These are phyloP conservation scores for Ceratobasidium sp. DNA, from an alignment of 1,284 basidiomycete genomes.

Conservation along the genomic window DNA sequence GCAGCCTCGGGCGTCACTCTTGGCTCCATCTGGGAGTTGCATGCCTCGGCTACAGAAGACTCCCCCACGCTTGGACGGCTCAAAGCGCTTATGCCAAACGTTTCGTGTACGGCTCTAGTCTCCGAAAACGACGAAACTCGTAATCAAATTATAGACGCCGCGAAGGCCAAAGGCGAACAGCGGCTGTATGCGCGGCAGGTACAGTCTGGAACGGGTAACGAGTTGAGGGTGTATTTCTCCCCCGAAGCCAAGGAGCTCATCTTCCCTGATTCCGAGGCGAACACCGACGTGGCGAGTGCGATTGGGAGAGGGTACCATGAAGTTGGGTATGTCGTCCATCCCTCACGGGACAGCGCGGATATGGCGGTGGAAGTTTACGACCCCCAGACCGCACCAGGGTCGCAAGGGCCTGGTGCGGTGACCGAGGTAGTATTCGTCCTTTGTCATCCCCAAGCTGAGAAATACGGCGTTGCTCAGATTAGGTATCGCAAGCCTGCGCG, in stretches of 20 bases:
- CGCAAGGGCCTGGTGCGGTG: not conserved
- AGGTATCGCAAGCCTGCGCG: conserved; percentile 19
- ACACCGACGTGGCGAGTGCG: not conserved
- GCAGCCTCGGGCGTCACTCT: conserved; percentile 71
- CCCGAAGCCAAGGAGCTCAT: conserved; percentile 27
- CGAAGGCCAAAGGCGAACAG: too few species aligned
- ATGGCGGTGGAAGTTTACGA: conserved; percentile 11
- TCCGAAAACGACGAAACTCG: not conserved
- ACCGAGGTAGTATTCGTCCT: conserved; percentile 17
- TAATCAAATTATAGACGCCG: not conserved
- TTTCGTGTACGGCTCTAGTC: not conserved
- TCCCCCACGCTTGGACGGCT: not conserved
- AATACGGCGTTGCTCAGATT: conserved; percentile 13
- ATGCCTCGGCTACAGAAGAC: conserved; percentile 71
- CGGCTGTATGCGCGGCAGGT: conserved; percentile 38
- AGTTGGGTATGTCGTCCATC: conserved; percentile 29
- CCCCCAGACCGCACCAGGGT: not conserved
- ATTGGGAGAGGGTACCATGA: conserved; percentile 4
- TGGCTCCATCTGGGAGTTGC: conserved; percentile 65
- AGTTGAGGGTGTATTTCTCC: conserved; percentile 33
- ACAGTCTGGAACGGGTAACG: conserved; percentile 20
- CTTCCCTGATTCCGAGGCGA: not conserved
- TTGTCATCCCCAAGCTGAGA: conserved; percentile 1
- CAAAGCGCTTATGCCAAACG: conserved; percentile 1
- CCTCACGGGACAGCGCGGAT: conserved; percentile 35